phyloP scores from a whole-genome alignment of 2,329 filamentous ascomycete species.

The Pseudogymnoascus sp. region DNA sequence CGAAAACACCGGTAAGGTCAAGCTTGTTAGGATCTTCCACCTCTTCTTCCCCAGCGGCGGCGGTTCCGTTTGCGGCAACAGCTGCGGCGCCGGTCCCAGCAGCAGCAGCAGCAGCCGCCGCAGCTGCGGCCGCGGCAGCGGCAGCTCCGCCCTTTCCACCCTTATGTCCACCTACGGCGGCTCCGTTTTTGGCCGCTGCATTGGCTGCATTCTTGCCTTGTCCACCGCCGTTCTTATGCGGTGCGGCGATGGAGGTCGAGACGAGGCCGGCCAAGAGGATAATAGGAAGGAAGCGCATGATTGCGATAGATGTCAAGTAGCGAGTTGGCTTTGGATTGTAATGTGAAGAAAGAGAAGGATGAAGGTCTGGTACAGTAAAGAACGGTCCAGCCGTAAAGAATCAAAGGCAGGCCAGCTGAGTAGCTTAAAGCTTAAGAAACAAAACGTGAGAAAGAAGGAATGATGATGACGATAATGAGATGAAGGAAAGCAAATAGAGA shows the following conservation, averaged over 20 bases:
- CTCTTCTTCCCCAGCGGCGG: conserved; percentile 10
- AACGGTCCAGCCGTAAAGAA: conserved; percentile 8
- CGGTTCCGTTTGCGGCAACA: conserved; percentile 13
- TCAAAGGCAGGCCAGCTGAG: conserved; percentile 1
- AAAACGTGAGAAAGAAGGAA: background rate
- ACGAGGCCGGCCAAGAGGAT: conserved; percentile 1
- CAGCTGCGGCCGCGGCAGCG: background rate
- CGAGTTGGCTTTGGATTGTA: background rate
- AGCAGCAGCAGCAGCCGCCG: conserved; percentile 14
- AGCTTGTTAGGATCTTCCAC: conserved; percentile 26
- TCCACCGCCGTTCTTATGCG: background rate
- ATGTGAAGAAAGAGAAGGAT: background rate
- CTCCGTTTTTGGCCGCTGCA: background rate
- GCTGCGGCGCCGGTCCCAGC: conserved; percentile 20
- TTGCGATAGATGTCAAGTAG: background rate
- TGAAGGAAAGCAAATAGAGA: background rate
- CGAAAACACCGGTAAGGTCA: conserved; percentile 29
- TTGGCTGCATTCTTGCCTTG: background rate
- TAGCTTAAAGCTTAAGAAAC: background rate
- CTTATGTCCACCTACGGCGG: background rate
- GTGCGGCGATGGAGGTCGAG: background rate
- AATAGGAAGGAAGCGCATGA: conserved; percentile 5
- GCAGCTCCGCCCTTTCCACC: background rate
- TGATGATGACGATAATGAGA: background rate
- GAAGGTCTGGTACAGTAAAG: conserved; percentile 2